Percentiles rank a stretch among this genome's conserved stretches.
These are phyloP conservation scores for Tieghemostelium lacteum DNA, from an alignment of 78 protist genomes.

Conservation along the genomic window DNA sequence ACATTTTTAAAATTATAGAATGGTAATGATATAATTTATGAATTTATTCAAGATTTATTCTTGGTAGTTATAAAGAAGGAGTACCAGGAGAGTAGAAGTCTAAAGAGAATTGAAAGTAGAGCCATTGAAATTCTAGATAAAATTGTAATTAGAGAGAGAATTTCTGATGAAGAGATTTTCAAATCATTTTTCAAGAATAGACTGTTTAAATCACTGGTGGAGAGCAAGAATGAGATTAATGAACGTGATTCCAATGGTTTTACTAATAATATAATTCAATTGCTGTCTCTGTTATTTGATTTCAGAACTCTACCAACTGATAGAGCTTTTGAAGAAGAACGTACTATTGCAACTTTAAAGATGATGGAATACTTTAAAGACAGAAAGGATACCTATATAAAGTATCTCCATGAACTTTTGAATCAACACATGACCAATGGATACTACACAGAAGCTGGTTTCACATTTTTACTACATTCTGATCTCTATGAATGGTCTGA, in stretches of 20 bases:
- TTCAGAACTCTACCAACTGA: constrained; percentile 76
- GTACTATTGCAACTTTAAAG: constrained; percentile 81
- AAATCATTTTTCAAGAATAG: constrained; percentile 15
- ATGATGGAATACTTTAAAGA: constrained; percentile 87
- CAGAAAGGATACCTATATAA: constrained; percentile 82
- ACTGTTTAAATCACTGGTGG: background rate
- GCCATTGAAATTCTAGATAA: constrained; percentile 53
- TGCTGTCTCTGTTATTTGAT: constrained; percentile 60
- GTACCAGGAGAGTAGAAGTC: background rate
- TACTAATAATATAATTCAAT: constrained; percentile 24
- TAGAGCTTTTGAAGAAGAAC: constrained; percentile 75
- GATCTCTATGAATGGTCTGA: constrained; percentile 82
- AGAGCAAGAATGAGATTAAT: background rate
- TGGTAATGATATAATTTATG: constrained; percentile 37
- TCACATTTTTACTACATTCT: constrained; percentile 65
- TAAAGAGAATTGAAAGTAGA: constrained; percentile 53
- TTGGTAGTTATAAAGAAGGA: constrained; percentile 30
- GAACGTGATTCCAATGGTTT: constrained; percentile 8
- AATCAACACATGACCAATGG: constrained; percentile 72
- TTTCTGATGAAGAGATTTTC: constrained; percentile 55
- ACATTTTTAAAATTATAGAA: background rate
- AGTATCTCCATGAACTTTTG: constrained; percentile 76
- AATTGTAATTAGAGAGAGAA: constrained; percentile 40
- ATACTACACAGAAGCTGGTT: constrained; percentile 86
- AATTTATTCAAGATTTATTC: constrained; percentile 58